phyloP scores from a whole-genome alignment of 148 eudicot species.

The Polygonum aviculare region DNA sequence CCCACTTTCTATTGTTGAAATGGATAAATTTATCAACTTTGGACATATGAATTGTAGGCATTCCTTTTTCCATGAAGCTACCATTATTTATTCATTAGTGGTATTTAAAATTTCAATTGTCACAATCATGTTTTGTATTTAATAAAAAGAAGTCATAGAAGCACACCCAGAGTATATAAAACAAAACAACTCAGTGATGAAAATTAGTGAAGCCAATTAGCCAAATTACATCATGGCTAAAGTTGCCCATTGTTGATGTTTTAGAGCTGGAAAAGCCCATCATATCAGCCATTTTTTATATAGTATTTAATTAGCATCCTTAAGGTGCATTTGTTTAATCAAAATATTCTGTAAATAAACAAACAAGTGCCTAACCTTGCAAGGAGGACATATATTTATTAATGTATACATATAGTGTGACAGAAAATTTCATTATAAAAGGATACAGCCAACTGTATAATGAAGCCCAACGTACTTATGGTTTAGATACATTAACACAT shows the following conservation, averaged over 20 bases:
- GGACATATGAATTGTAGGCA: background rate
- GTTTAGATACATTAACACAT: background rate
- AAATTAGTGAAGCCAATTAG: background rate
- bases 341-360: background rate
- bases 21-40: constrained; percentile 1
- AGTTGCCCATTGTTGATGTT: background rate
- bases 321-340: background rate
- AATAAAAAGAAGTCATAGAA: background rate
- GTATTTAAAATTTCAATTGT: background rate
- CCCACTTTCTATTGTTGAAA: background rate
- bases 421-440: background rate
- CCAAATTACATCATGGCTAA: constrained; percentile 1
- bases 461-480: background rate
- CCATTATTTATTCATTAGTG: background rate
- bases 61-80: background rate
- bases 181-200: background rate
- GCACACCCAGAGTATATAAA: background rate
- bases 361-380: background rate
- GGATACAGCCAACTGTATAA: background rate
- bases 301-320: background rate
- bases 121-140: background rate
- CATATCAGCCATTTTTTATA: background rate
- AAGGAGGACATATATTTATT: too few species aligned
- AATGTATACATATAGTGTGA: background rate
- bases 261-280: constrained; percentile 1